Evolutionary conservation across 2,329 filamentous ascomycete species (phyloP), one percentile per base, ranked within the genome.

Genomic region (Neofusicoccum sp.): DNA sequence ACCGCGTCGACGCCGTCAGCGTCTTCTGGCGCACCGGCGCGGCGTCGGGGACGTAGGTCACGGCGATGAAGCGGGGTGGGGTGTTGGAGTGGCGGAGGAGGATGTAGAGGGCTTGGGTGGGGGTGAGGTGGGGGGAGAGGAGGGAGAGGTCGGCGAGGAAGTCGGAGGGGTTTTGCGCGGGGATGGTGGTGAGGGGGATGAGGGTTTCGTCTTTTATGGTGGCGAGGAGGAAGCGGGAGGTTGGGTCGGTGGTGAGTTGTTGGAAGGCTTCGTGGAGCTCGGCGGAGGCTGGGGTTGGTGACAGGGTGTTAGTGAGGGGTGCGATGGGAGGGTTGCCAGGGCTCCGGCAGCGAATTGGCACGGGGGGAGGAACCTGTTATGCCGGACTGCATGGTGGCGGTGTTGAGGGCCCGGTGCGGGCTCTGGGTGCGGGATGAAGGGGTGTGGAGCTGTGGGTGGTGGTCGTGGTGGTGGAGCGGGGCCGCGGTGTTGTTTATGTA

Each of bases 11-110:
- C 5, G 91, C 91, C 75, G 94, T 93, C 28, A 95, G 84, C 89
- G 92, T 95, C 82, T 95, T 95, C 74, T 92, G 89, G 43, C 91
- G 87, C 63, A 95, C 91, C 33, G 89, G 89, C 43, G 91, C 91
- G 1, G 85, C 74, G 76, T 94, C 90, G 31, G 91, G 92, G 5
- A 95, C 87, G 75, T 93, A 95, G 39, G 90, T 92, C 39, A 93
- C 80, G 49, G 88, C 89, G 31, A 90, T 78, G 67, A 93, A 71
- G 48, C 59, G 59, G 6, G 16, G 16, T 2, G 56, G 33, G 14
- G 37, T 37, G 74, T 68, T 11, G 70, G 41, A 87, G 62, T 89
- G 87, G 54, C 90, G 89, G 45, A 95, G 85, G 70, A 95, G 85
- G 69, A 91, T 83, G 79, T 93, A 95, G 49, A 89, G 83, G 0